Percentiles rank a stretch among this genome's conserved stretches.
These are phyloP conservation scores for Puya raimondii DNA, from an alignment of 176 grass and related monocot genomes.

Conservation along the genomic window DNA sequence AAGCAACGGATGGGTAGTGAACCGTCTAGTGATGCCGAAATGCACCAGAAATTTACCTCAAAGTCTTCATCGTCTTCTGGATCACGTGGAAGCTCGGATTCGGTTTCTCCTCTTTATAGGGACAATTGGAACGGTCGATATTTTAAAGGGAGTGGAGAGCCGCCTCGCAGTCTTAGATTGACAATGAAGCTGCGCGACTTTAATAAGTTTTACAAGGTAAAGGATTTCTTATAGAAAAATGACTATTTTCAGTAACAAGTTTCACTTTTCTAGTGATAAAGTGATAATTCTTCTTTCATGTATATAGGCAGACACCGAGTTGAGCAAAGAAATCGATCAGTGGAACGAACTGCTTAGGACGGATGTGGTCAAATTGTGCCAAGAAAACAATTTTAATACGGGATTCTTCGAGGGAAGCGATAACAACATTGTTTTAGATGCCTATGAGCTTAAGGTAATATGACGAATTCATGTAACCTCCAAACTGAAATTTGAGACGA, in stretches of 20 bases:
- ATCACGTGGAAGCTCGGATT: conserved; percentile 70
- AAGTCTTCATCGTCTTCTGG: conserved; percentile 49
- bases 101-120: conserved; percentile 54
- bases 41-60: conserved; percentile 29
- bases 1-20: conserved; percentile 36
- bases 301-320: conserved; percentile 55
- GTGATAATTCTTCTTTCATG: too few species aligned
- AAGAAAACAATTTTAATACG: conserved; percentile 87
- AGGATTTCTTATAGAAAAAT: background rate
- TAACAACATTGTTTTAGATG: conserved; percentile 80
- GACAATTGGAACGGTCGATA: conserved; percentile 51
- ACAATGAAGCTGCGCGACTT: conserved; percentile 91
- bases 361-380: conserved; percentile 84
- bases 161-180: conserved; percentile 57
- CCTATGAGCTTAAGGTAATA: conserved; percentile 76
- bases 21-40: conserved; percentile 36
- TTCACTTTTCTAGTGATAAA: too few species aligned
- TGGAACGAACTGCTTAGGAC: conserved; percentile 69
- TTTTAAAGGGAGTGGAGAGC: conserved; percentile 55
- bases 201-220: conserved; percentile 68
- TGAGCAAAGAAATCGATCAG: conserved; percentile 68
- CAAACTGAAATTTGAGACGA: background rate
- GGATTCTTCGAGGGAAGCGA: conserved; percentile 88
- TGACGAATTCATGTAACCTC: background rate
- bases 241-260: too few species aligned